A percentile compares a stretch with the other conserved stretches of the same genome.
phyloP scores from a whole-genome alignment of 768 basidiomycete genomes.

The Termitomyces sp. region DNA sequence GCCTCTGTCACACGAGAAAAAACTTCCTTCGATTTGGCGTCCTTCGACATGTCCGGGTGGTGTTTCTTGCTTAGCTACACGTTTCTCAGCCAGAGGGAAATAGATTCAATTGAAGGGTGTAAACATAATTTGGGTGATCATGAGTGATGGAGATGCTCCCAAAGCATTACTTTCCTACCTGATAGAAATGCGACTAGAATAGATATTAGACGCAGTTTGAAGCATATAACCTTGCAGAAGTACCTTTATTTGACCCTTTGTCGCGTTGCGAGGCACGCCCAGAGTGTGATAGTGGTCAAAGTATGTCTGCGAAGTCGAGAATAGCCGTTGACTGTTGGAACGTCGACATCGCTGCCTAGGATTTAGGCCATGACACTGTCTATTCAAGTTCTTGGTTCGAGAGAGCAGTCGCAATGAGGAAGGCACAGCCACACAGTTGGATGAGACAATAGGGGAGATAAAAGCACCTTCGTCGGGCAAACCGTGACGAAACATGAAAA shows the following conservation, averaged over 20 bases:
- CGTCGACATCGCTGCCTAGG: background rate
- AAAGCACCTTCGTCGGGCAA: no score
- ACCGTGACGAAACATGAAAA: background rate
- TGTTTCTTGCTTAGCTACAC: constrained; percentile 42
- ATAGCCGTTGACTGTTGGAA: background rate
- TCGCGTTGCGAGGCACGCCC: constrained; percentile 32
- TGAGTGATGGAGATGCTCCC: background rate
- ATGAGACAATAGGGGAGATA: background rate
- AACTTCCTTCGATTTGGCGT: constrained; percentile 33
- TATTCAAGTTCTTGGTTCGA: background rate
- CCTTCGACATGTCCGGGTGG: constrained; percentile 46
- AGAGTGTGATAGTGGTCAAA: constrained; percentile 37
- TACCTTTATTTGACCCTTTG: constrained; percentile 43
- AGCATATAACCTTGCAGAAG: background rate
- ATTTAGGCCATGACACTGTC: background rate
- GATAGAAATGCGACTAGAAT: constrained; percentile 38
- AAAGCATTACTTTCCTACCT: constrained; percentile 21
- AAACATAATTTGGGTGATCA: background rate
- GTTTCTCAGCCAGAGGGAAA: background rate
- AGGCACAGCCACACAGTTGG: background rate
- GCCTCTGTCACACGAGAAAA: constrained; percentile 42
- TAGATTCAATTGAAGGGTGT: background rate
- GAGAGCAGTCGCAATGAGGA: background rate
- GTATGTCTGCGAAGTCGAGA: constrained; percentile 20
- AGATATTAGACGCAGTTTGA: background rate